phyloP scores from a whole-genome alignment of 108 stramenopile species.

The Schizochytrium sp. region DNA sequence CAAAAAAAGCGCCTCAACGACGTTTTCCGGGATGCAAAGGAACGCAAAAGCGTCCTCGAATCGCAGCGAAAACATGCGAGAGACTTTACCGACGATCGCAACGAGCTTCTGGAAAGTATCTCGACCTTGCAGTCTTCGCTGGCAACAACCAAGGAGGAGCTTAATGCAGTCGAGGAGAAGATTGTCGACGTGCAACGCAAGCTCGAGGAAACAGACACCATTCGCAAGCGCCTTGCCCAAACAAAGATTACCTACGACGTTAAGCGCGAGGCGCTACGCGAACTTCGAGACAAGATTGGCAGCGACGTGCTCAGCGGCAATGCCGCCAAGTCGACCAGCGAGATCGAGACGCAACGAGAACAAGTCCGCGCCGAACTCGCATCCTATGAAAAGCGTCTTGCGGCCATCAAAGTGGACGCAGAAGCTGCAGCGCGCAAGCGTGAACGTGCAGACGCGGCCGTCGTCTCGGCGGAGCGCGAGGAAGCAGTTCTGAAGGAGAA shows the following conservation, averaged over 20 bases:
- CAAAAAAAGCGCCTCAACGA: constrained; percentile 43
- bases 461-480: background rate
- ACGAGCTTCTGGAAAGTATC: constrained; percentile 28
- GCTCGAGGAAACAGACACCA: background rate
- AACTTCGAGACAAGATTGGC: background rate
- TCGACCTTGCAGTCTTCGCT: constrained; percentile 33
- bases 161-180: constrained; percentile 40
- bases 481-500: background rate
- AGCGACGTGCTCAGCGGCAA: background rate
- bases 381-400: background rate
- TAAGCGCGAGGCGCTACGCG: background rate
- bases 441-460: background rate
- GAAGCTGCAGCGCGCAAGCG: background rate
- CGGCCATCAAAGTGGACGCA: background rate
- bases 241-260: background rate
- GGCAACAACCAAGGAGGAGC: constrained; percentile 27
- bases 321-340: background rate
- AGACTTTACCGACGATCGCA: constrained; percentile 25
- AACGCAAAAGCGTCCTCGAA: constrained; percentile 69
- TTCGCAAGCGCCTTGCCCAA: background rate
- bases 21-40: constrained; percentile 43
- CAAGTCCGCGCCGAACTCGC: background rate
- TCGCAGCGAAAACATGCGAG: constrained; percentile 61
- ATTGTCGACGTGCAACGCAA: constrained; percentile 38
- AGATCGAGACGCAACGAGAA: constrained; percentile 28